Evolutionary conservation across 108 stramenopile genomes (phyloP).

Genomic region (Conticribra guillardii): DNA sequence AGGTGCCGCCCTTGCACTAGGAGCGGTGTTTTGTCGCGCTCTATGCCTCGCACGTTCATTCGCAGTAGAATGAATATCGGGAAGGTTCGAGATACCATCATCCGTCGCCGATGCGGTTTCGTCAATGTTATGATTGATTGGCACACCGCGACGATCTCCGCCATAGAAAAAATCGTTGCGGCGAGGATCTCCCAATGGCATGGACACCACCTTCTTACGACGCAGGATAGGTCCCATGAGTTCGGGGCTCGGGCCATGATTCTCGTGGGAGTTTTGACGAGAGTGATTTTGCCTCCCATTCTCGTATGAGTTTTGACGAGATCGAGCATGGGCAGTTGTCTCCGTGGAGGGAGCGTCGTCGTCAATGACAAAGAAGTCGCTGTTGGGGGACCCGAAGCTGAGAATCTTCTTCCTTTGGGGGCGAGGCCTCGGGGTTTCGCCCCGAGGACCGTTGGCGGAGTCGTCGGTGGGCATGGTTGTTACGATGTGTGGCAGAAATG

Average conservation of each 20-base stretch:
- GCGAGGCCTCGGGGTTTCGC: not conserved
- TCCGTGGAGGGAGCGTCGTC: conserved; percentile 2
- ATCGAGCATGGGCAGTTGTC: not conserved
- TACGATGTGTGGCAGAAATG: too few relatives aligned
- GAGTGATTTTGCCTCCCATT: not conserved
- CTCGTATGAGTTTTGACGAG: not conserved
- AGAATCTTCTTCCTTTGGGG: conserved; percentile 21
- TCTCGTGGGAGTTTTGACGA: conserved; percentile 27
- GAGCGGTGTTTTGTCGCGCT: conserved; percentile 26
- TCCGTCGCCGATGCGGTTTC: conserved; percentile 7
- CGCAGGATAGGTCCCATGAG: conserved; percentile 62
- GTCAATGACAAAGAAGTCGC: conserved; percentile 36
- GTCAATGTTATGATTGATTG: not conserved
- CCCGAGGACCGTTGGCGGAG: not conserved
- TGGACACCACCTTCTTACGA: conserved; percentile 57
- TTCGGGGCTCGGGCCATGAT: not conserved
- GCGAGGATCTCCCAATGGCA: conserved; percentile 50
- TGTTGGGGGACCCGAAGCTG: conserved; percentile 32
- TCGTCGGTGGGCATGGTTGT: not conserved
- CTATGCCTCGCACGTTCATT: not conserved
- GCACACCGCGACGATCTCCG: not conserved
- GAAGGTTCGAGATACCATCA: conserved; percentile 6
- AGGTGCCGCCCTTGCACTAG: too few relatives aligned
- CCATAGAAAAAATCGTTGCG: conserved; percentile 10
- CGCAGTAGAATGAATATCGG: not conserved